A percentile compares a stretch with the other conserved stretches of the same genome.
These are phyloP conservation scores for Centaurea solstitialis DNA, from an alignment of 129 eudicot genomes.

Conservation along the genomic window DNA sequence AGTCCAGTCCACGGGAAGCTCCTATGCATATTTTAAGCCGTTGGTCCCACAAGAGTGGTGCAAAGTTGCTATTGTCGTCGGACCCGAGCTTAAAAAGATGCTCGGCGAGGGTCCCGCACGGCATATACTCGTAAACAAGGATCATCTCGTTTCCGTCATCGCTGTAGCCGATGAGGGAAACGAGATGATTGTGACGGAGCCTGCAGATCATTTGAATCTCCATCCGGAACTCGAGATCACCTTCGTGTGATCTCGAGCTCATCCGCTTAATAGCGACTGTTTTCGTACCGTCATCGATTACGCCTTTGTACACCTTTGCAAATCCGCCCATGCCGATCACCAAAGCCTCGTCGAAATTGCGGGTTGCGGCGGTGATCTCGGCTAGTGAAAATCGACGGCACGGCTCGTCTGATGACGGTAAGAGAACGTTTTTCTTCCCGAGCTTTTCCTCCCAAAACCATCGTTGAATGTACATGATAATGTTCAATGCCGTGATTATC, in stretches of 20 bases:
- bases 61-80: constrained; percentile 2
- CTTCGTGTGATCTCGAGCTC: constrained; percentile 32
- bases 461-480: constrained; percentile 38
- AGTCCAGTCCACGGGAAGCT: constrained; percentile 49
- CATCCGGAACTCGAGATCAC: constrained; percentile 38
- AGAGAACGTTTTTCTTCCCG: constrained; percentile 12
- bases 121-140: constrained; percentile 44
- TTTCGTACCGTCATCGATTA: constrained; percentile 21
- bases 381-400: constrained; percentile 39
- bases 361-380: constrained; percentile 34
- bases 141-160: constrained; percentile 39
- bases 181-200: constrained; percentile 45
- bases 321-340: constrained; percentile 43
- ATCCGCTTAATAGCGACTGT: constrained; percentile 45
- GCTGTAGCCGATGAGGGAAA: constrained; percentile 42
- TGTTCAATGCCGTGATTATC: constrained; percentile 26
- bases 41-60: constrained; percentile 40
- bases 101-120: constrained; percentile 38
- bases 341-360: constrained; percentile 27
- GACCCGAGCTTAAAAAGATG: constrained; percentile 27
- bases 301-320: constrained; percentile 42
- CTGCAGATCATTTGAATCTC: constrained; percentile 40
- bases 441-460: constrained; percentile 46
- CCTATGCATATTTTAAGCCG: constrained; percentile 45
- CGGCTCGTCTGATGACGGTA: constrained; percentile 9